phyloP scores from a whole-genome alignment of 805 yeast genomes.

The Wickerhamiella vanderwaltii region DNA sequence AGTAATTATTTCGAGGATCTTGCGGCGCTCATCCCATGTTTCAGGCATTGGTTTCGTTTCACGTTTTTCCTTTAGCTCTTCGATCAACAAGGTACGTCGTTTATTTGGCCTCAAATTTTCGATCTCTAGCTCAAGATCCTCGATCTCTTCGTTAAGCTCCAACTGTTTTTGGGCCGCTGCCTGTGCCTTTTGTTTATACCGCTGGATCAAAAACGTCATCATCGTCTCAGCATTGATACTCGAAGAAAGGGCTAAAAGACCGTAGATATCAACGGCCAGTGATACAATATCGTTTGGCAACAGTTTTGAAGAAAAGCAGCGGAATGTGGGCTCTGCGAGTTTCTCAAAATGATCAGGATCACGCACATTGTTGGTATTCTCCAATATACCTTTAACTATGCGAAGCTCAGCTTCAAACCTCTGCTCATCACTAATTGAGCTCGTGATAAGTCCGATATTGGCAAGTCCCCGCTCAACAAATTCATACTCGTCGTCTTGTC shows the following conservation, averaged over 20 bases:
- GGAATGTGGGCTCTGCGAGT: background rate
- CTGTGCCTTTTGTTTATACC: background rate
- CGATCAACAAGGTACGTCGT: background rate
- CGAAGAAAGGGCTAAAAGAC: background rate
- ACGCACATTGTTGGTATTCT: background rate
- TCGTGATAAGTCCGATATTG: background rate
- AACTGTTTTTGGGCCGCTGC: background rate
- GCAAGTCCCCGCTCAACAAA: background rate
- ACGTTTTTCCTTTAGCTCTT: background rate
- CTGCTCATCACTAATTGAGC: background rate
- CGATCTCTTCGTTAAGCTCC: background rate
- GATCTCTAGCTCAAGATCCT: background rate
- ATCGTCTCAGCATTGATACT: background rate
- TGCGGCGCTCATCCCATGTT: constrained; percentile 4
- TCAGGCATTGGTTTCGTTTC: background rate
- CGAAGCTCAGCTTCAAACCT: background rate
- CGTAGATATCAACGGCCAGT: no score
- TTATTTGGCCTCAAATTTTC: background rate
- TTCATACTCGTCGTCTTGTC: background rate
- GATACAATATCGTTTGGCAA: no score
- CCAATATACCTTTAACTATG: background rate
- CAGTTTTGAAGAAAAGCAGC: no score
- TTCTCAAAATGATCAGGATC: background rate
- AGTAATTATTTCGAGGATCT: background rate
- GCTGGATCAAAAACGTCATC: background rate